Base-by-base conservation (phyloP, 768 basidiomycete genomes). In the Auricularia auricula-judae region DNA sequence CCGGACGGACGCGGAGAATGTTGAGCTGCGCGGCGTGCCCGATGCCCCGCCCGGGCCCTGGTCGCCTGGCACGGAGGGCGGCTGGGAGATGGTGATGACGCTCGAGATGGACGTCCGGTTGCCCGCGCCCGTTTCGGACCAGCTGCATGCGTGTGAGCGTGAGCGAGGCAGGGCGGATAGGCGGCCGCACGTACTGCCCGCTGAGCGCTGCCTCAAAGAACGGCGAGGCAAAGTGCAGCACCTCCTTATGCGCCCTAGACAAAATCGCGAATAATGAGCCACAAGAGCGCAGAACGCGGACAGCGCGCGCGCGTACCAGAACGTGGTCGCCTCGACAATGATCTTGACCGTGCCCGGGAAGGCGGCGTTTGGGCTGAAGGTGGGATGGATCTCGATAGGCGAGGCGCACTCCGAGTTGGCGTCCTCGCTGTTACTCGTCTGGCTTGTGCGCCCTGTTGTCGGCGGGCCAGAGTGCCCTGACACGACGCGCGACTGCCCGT, bases 171-270 rank as follows among this genome's bases (percentile, higher is more conserved):
- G 54, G 10, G 18, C 43, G 23, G 8, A 56, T 3, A 16, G 29
- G 14, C 18, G 29, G 29, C 29, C 29, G 29, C 29, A 70, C 74
- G 66, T 67, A 77, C 76, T 70, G 70, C 34, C 93, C 93, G 69
- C 91, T 91, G 59, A 96, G 78, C 8, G 92, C 87, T 18, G 91
- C 91, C 74, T 94, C 88, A 73, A 96, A 96, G 80, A 96, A 96
- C 0, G 93, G 91, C n/a, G 92, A 94, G 3, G 93, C 89, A 72
- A 93, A 96, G 75, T 87, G 89, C 4, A 96, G 77, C 35, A 96
- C 84, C 72, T 95, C 93, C 73, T 91, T 93, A 76, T 96, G 93
- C 0, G 89, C 88, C 91, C 91, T 93, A 71, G 56, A 51, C 36
- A 42, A 42, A 34, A 21, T 14, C 18, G 53, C 1, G 36, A 42